Evolutionary conservation across 306 rosid species (phyloP).

Genomic region (Cucurbita pepo): DNA sequence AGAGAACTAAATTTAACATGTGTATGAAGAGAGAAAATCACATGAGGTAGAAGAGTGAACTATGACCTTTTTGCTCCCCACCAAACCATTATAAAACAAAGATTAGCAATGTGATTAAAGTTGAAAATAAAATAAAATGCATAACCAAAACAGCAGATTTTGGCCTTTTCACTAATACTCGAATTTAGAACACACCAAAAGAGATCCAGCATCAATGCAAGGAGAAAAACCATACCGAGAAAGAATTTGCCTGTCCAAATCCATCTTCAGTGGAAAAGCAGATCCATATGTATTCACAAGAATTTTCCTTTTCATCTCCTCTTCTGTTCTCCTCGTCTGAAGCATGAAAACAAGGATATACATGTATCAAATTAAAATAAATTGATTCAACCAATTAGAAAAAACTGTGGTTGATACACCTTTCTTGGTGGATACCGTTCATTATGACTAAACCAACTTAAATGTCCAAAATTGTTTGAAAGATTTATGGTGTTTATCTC

Average conservation of each 20-base stretch:
- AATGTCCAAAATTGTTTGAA: background rate
- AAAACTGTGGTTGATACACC: background rate
- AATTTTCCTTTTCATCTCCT: conserved; percentile 45
- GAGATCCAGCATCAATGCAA: background rate
- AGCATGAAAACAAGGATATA: background rate
- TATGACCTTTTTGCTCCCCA: background rate
- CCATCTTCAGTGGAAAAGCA: conserved; percentile 68
- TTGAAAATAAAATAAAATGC: background rate
- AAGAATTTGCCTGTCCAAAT: conserved; percentile 64
- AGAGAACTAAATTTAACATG: background rate
- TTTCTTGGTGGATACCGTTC: background rate
- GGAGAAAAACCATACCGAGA: conserved; percentile 33
- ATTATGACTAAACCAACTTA: background rate
- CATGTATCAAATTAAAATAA: background rate
- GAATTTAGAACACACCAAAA: too few relatives aligned
- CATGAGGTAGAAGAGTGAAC: background rate
- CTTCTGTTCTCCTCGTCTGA: conserved; percentile 27
- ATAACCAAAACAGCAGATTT: background rate
- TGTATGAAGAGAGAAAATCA: background rate
- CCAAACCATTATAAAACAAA: background rate
- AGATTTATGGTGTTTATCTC: background rate
- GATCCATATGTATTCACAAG: conserved; percentile 47
- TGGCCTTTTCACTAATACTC: too few relatives aligned
- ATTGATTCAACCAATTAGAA: background rate
- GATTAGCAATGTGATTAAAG: background rate